Percentiles rank a stretch among this genome's conserved stretches.
Conservation (phyloP, 73 alveolate genomes). For the Paramecium sexaurelia region DNA sequence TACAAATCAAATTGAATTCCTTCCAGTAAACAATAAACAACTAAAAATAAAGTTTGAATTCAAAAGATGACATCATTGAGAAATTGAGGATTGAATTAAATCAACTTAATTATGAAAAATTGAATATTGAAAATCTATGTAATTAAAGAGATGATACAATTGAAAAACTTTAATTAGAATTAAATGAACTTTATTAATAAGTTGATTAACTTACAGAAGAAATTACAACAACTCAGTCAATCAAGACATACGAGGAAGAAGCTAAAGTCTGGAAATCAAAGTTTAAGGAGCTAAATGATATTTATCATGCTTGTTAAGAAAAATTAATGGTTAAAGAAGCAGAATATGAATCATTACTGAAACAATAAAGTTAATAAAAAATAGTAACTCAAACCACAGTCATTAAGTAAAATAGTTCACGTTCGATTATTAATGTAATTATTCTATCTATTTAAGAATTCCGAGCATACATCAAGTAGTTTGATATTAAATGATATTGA, state of each 20-base stretch:
- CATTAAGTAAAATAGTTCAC: neutral
- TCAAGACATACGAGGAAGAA: neutral
- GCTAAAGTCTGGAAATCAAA: neutral
- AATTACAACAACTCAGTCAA: neutral
- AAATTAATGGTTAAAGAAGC: slow-evolving; percentile 24
- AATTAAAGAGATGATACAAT: neutral
- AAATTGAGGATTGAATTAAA: neutral
- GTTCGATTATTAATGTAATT: neutral
- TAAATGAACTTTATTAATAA: neutral
- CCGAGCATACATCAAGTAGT: neutral
- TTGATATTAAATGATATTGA: neutral
- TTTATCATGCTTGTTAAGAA: slow-evolving; percentile 17
- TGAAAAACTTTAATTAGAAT: neutral
- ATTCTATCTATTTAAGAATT: neutral
- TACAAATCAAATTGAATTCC: neutral
- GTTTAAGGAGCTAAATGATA: neutral
- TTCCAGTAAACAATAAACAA: neutral
- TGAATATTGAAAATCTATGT: neutral
- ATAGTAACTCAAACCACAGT: neutral
- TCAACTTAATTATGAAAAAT: neutral
- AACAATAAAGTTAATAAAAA: neutral
- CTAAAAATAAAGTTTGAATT: neutral
- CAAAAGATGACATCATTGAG: neutral
- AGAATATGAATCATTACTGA: neutral
- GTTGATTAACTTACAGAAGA: neutral